Evolutionary conservation across 345 rosid genomes (phyloP).

Genomic region (Camelina neglecta): DNA sequence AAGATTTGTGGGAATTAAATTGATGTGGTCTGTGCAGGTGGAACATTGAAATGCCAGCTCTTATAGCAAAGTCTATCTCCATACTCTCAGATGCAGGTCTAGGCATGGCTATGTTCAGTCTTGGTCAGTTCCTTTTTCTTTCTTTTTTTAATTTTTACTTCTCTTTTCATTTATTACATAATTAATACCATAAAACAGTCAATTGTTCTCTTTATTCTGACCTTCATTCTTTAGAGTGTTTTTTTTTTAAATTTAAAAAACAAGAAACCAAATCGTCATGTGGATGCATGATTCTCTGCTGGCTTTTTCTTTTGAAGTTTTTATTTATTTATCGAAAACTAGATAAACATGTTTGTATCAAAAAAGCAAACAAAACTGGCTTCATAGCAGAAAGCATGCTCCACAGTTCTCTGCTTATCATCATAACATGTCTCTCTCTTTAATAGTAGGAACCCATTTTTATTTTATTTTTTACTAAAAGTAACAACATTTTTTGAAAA

Average conservation of each 20-base stretch:
- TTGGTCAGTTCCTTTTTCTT: constrained; percentile 68
- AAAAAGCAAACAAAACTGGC: constrained; percentile 45
- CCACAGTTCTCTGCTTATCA: constrained; percentile 38
- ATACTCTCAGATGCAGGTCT: constrained; percentile 99
- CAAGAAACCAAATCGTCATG: constrained; percentile 24
- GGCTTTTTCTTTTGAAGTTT: constrained; percentile 11
- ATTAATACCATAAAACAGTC: constrained; percentile 35
- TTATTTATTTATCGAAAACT: not conserved
- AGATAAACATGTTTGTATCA: constrained; percentile 34
- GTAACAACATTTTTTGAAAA: too few species aligned
- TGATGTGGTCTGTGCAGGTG: constrained; percentile 66
- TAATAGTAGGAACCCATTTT: not conserved
- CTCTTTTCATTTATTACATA: constrained; percentile 29
- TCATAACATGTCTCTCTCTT: constrained; percentile 40
- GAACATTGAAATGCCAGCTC: constrained; percentile 93
- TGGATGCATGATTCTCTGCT: constrained; percentile 38
- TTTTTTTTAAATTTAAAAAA: not conserved
- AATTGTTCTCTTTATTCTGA: constrained; percentile 32
- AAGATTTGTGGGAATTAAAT: constrained; percentile 37
- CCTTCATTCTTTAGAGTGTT: constrained; percentile 32
- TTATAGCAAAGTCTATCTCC: constrained; percentile 92
- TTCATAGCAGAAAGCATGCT: constrained; percentile 44
- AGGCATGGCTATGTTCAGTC: constrained; percentile 99
- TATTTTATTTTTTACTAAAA: not conserved
- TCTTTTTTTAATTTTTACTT: not conserved